phyloP scores from a whole-genome alignment of 306 rosid genomes.

The Acacia acuminata region DNA sequence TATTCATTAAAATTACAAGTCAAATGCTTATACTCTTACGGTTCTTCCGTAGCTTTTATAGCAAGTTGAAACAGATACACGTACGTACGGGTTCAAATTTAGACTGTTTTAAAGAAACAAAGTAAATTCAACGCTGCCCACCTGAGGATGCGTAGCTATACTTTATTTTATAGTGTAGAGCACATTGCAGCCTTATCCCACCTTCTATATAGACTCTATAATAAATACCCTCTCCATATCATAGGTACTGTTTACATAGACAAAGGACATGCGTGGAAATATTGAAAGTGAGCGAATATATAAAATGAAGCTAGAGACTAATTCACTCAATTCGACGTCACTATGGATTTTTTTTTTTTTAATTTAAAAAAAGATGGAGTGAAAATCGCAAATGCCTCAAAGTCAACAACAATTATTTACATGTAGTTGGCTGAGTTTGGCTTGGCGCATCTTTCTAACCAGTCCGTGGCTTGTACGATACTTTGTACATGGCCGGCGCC shows the following conservation, averaged over 20 bases:
- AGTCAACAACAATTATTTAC: constrained; percentile 43
- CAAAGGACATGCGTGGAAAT: not conserved
- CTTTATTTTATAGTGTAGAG: not conserved
- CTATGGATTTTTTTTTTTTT: not conserved
- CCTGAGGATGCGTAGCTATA: not conserved
- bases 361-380: constrained; percentile 9
- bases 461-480: constrained; percentile 37
- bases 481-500: constrained; percentile 44
- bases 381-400: not conserved
- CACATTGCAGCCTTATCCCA: not conserved
- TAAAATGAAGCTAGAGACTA: not conserved
- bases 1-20: no score
- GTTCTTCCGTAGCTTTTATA: not conserved
- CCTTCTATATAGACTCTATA: not conserved
- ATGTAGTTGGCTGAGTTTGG: constrained; percentile 1
- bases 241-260: not conserved
- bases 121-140: not conserved
- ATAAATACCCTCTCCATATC: not conserved
- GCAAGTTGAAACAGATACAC: not conserved
- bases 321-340: constrained; percentile 23
- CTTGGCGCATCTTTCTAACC: constrained; percentile 30
- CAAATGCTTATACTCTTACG: not conserved
- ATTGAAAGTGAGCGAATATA: not conserved
- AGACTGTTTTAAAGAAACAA: not conserved
- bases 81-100: not conserved